Evolutionary conservation across 2,329 filamentous ascomycete species (phyloP), one percentile per base, ranked within the genome.

Genomic region (Colletotrichum higginsianum): DNA sequence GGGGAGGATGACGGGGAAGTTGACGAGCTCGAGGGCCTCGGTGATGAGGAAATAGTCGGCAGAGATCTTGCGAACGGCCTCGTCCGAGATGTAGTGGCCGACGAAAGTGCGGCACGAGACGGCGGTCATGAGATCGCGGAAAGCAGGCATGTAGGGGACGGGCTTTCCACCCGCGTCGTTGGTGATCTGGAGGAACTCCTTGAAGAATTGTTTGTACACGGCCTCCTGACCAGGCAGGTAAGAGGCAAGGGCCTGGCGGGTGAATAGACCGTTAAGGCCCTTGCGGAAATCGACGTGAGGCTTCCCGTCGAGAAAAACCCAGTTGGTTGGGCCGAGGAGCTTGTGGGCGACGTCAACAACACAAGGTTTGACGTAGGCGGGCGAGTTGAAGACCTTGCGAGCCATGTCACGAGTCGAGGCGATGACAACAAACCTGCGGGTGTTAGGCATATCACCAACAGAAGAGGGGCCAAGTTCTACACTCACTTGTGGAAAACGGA

Each of bases 21-120:
- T 98, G 87, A 99, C 96, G 57, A 98, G 89, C 83, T 99, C 96
- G 76, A 98, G 90, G 26, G 96, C 96, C 69, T 93, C 96, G 16
- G 96, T 98, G 80, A 98, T 97, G 75, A 96, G 90, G 84, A 97
- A 98, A 86, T 98, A 99, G 84, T 98, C 95, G 82, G 98, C 93
- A 73, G 96, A 93, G 75, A 98, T 96, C 86, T 94, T 95, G 89
- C 97, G 96, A 78, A 98, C 92, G 60, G 93, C 91, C 80, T 94
- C 93, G 71, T 98, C 93, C 56, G 92, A 91, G 82, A 98, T 96
- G 85, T 98, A 98, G 86, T 98, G 92, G 52, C 96, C 96, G 74
- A 97, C 94, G 81, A 98, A 98, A n/a, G 95, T 98, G 74, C 96
- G 93, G 87, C 95, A 96, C 53, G 95, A 97, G 53, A 98, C 91